Evolutionary conservation across 306 rosid species (phyloP).

Genomic region (Parietaria judaica): DNA sequence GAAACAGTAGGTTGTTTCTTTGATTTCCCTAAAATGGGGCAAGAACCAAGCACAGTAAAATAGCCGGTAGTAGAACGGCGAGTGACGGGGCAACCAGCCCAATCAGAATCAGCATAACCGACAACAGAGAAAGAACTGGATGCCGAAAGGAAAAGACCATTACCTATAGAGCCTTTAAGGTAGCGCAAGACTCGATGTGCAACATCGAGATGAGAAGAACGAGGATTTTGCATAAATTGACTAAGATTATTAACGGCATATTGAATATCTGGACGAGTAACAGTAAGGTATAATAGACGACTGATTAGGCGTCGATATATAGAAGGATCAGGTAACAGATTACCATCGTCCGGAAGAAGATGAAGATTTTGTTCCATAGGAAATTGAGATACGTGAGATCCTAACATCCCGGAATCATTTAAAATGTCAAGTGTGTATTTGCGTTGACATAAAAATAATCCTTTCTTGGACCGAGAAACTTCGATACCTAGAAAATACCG

Average conservation of each 20-base stretch:
- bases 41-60: slow-evolving; percentile 1
- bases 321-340: not conserved
- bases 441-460: not conserved
- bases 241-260: not conserved
- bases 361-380: slow-evolving; percentile 10
- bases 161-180: not conserved
- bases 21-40: not conserved
- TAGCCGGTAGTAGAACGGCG: not conserved
- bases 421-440: slow-evolving; percentile 12
- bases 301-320: not conserved
- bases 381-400: not conserved
- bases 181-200: not conserved
- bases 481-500: slow-evolving; percentile 6
- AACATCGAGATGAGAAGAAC: not conserved
- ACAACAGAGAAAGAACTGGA: not conserved
- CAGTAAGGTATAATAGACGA: not conserved
- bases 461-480: not conserved
- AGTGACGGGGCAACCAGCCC: not conserved
- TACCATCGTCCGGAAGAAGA: not conserved
- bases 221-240: slow-evolving; percentile 3
- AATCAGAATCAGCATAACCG: not conserved
- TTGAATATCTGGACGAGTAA: not conserved
- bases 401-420: not conserved
- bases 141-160: not conserved
- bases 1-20: slow-evolving; percentile 5